Conservation (phyloP, 2,329 filamentous ascomycete genomes). For the Epichloe sylvatica region DNA sequence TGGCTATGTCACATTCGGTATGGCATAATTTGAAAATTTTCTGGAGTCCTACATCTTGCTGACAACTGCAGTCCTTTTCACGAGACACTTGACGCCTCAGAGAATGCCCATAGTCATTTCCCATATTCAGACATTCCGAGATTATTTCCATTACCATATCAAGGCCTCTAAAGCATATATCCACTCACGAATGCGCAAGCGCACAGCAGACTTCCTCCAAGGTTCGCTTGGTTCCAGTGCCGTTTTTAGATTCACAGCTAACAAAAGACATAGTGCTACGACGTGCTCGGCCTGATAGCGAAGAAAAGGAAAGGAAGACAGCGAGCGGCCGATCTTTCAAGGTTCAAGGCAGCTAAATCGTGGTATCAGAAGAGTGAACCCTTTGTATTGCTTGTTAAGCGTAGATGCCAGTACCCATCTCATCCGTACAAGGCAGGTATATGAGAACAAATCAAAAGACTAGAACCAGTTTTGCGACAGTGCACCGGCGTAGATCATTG, state of each 20-base stretch:
- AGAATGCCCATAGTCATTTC: conserved; percentile 91
- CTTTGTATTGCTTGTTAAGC: background rate
- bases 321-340: conserved; percentile 90
- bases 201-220: conserved; percentile 96
- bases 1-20: conserved; percentile 97
- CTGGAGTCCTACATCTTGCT: conserved; percentile 6
- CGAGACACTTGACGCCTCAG: conserved; percentile 80
- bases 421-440: background rate
- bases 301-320: conserved; percentile 97
- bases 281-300: conserved; percentile 83
- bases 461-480: background rate
- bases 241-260: conserved; percentile 12
- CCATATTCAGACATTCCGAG: conserved; percentile 98
- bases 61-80: conserved; percentile 63
- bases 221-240: conserved; percentile 38
- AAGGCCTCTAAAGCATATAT: conserved; percentile 99
- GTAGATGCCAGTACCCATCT: background rate
- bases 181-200: conserved; percentile 92
- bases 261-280: conserved; percentile 57
- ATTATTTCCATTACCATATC: conserved; percentile 99
- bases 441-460: background rate
- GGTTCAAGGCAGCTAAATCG: conserved; percentile 26
- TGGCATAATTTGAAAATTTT: conserved; percentile 10
- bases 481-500: too few relatives aligned
- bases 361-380: background rate